Base-by-base conservation (phyloP, 2,329 filamentous ascomycete genomes). In the Pseudohalonectria lignicola region DNA sequence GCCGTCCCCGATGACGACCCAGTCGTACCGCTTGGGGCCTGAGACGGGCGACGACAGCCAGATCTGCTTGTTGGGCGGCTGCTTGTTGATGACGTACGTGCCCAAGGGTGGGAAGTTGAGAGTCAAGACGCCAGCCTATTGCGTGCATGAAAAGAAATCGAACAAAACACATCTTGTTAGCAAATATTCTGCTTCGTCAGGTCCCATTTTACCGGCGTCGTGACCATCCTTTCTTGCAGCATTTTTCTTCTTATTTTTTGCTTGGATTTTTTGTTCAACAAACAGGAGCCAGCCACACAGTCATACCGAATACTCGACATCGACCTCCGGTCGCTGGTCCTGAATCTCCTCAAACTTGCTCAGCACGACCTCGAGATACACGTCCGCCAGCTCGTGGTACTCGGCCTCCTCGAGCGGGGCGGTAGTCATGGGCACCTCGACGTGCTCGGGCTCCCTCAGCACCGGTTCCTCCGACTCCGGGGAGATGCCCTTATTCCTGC, bases 71-170 rank as follows among this genome's bases (percentile, higher is more conserved):
- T 95, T 96, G 16, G 90, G 87, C 0, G 92, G 92, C 60, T 98
- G 92, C 62, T 98, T 98, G 74, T 98, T 98, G 63, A 98, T 74
- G 43, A 98, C 85, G 56, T 93, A 98, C 21, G 77, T 90, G 44
- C 88, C 87, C 36, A 76, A 67, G 11, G 70, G 65, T 2, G 77
- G 75, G 49, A 85, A 76, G 6, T 65, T 69, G 52, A 96, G 69
- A 45, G 79, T 87, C 49, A 96, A 71, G 40, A 96, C 87, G 39
- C 92, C 90, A 39, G 86, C 75, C 88, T 95, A 50, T 33, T 18
- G n/a, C 11, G 8, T 18, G 21, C 11, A 10, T 17, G 30, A 13
- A 15, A 4, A 4, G 18, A 19, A 3, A 16, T 15, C 16, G 16
- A 31, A 19, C n/a, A 19, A 29, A 10, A 29, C 3, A 4, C 3